phyloP scores from a whole-genome alignment of 208 protist genomes.

The Naegleria fowleri region DNA sequence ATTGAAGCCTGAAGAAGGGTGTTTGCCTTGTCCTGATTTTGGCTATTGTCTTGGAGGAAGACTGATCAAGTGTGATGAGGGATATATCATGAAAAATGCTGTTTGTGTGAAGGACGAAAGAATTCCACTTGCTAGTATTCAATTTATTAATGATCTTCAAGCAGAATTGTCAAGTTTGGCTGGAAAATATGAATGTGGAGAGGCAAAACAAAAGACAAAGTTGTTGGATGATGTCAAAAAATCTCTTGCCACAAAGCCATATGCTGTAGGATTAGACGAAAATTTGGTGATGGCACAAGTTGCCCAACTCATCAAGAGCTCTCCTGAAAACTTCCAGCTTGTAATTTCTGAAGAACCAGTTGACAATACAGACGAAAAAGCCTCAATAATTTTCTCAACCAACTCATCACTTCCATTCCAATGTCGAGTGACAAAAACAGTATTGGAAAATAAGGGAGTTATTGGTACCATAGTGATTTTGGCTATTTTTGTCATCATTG shows the following conservation, averaged over 20 bases:
- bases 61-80: background rate
- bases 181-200: background rate
- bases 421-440: background rate
- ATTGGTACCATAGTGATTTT: background rate
- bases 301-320: background rate
- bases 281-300: background rate
- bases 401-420: background rate
- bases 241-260: background rate
- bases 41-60: background rate
- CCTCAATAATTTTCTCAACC: background rate
- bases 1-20: background rate
- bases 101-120: conserved; percentile 10
- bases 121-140: too few relatives aligned
- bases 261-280: background rate
- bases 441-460: background rate
- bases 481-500: background rate
- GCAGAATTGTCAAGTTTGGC: background rate
- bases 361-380: background rate
- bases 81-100: background rate
- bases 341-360: background rate
- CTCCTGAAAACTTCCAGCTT: background rate
- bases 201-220: background rate
- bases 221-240: background rate
- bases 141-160: background rate
- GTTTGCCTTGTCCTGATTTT: background rate